Conservation (phyloP, 108 stramenopile genomes). For the Mayamaea pseudoterrestris region DNA sequence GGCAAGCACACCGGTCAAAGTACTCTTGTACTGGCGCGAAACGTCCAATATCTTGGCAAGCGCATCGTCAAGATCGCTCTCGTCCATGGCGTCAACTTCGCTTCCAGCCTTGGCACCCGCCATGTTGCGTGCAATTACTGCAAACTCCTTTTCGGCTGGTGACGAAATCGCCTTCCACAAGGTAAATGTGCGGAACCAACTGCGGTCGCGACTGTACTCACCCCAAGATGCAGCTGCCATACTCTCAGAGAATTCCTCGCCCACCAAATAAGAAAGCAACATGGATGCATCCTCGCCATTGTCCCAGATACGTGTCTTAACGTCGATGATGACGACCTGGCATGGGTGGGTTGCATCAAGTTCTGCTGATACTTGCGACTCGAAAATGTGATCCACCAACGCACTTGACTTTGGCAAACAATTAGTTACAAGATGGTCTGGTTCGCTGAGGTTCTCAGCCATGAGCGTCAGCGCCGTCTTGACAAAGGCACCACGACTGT, state of each 20-base stretch:
- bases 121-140: constrained; percentile 8
- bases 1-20: constrained; percentile 28
- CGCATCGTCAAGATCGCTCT: constrained; percentile 37
- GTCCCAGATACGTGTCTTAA: constrained; percentile 53
- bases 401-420: constrained; percentile 29
- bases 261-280: constrained; percentile 36
- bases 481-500: constrained; percentile 61
- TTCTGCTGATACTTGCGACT: background rate
- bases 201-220: constrained; percentile 6
- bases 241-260: constrained; percentile 40
- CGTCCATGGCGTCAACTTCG: constrained; percentile 24
- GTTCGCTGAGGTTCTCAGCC: constrained; percentile 19
- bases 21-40: constrained; percentile 29
- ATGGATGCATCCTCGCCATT: constrained; percentile 29
- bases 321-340: constrained; percentile 15
- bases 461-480: constrained; percentile 19
- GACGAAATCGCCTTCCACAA: constrained; percentile 8
- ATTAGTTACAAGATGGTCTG: constrained; percentile 20
- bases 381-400: constrained; percentile 4
- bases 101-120: constrained; percentile 17
- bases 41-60: constrained; percentile 18
- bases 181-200: background rate
- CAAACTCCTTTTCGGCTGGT: constrained; percentile 12
- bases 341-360: background rate
- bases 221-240: constrained; percentile 8